A percentile compares a stretch with the other conserved stretches of the same genome.
Conservation (phyloP, 2,329 filamentous ascomycete genomes). For the Scleromitrula shiraiana region DNA sequence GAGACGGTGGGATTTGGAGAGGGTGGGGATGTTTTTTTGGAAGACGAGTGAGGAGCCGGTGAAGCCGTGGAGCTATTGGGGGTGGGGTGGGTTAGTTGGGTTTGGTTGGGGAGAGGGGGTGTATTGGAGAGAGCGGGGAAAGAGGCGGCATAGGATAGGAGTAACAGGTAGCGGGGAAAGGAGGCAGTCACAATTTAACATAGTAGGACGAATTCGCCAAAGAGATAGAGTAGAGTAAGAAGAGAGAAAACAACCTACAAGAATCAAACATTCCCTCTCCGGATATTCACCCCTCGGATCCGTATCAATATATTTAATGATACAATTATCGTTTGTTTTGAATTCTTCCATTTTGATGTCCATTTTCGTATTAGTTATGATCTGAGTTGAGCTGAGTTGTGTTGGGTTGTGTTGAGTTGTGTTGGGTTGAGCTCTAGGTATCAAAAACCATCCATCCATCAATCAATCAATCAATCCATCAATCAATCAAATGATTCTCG, state of each 20-base stretch:
- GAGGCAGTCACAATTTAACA: too few species aligned
- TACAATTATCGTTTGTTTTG: constrained; percentile 19
- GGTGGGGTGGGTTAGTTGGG: background rate
- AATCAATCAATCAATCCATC: too few species aligned
- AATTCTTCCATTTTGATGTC: too few species aligned
- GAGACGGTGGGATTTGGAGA: constrained; percentile 20
- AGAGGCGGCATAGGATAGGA: too few species aligned
- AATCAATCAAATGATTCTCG: too few species aligned
- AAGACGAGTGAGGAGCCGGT: constrained; percentile 27
- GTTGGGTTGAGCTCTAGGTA: too few species aligned
- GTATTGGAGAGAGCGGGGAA: background rate
- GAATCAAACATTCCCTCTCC: constrained; percentile 15
- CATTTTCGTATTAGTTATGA: too few species aligned
- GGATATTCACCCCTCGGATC: constrained; percentile 5
- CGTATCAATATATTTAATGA: constrained; percentile 22
- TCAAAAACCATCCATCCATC: too few species aligned
- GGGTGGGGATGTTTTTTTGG: constrained; percentile 24
- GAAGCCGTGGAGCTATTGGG: constrained; percentile 30
- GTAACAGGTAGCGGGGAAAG: background rate
- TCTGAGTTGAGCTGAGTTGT: too few species aligned
- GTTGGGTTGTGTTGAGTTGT: too few species aligned
- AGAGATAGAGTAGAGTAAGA: too few species aligned
- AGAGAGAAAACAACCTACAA: constrained; percentile 19
- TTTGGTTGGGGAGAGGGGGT: background rate
- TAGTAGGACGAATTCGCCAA: too few species aligned